Evolutionary conservation across 2,329 filamentous ascomycete species (phyloP).

Genomic region (Ilyonectria sp.): DNA sequence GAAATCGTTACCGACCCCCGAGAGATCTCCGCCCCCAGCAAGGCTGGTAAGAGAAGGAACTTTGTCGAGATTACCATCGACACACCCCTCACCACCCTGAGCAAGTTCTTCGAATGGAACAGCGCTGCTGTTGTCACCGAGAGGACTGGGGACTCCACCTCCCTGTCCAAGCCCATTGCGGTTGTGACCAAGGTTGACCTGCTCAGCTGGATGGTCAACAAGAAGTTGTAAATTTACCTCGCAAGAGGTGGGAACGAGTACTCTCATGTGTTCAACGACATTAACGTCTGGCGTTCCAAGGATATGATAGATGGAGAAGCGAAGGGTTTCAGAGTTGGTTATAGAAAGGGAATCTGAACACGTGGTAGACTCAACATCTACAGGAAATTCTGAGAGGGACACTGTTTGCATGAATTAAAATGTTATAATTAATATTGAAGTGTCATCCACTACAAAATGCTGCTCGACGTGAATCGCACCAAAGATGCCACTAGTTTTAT

Average conservation of each 20-base stretch:
- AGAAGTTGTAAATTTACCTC: constrained; percentile 54
- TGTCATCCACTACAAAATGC: constrained; percentile 17
- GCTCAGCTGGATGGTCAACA: constrained; percentile 90
- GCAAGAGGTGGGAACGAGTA: constrained; percentile 49
- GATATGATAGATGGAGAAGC: constrained; percentile 41
- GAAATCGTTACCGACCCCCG: constrained; percentile 93
- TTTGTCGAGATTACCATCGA: constrained; percentile 97
- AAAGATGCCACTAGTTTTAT: constrained; percentile 16
- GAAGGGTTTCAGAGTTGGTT: constrained; percentile 33
- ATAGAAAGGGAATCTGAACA: constrained; percentile 40
- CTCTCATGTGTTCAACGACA: constrained; percentile 52
- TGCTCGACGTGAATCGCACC: constrained; percentile 4
- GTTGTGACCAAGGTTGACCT: constrained; percentile 98
- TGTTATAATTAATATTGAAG: constrained; percentile 46
- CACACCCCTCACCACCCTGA: constrained; percentile 85
- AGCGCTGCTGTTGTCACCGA: constrained; percentile 96
- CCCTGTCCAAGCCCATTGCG: constrained; percentile 82
- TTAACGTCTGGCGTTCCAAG: constrained; percentile 51
- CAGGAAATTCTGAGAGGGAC: constrained; percentile 43
- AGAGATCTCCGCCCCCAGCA: constrained; percentile 65
- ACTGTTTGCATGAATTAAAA: constrained; percentile 40
- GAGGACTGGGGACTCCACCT: constrained; percentile 68
- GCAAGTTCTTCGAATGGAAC: constrained; percentile 98
- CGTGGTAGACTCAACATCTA: constrained; percentile 62
- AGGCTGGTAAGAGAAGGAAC: constrained; percentile 69